Conservation (phyloP, 2,329 filamentous ascomycete genomes). For the Pseudogymnoascus sp. region DNA sequence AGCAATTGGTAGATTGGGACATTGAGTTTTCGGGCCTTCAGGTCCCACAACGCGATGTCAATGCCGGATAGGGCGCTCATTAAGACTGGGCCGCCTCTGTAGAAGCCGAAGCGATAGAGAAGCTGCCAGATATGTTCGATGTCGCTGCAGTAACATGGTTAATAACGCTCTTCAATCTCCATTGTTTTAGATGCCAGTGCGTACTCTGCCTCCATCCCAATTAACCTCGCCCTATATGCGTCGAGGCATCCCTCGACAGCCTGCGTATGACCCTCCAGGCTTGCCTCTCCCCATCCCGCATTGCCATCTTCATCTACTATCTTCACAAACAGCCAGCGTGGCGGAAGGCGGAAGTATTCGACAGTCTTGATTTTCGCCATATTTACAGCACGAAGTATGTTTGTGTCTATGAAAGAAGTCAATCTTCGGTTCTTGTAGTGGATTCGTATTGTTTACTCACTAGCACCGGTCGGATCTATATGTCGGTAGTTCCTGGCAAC, state of each 20-base stretch:
- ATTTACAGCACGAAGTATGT: constrained; percentile 3
- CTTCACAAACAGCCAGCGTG: constrained; percentile 73
- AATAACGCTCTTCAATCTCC: neutral
- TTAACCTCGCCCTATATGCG: constrained; percentile 54
- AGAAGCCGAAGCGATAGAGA: constrained; percentile 64
- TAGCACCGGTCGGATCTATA: neutral
- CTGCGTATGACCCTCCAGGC: constrained; percentile 65
- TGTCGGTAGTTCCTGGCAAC: neutral
- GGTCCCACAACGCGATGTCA: constrained; percentile 74
- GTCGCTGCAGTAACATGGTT: constrained; percentile 40
- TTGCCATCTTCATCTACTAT: constrained; percentile 59
- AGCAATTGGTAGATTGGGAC: constrained; percentile 68
- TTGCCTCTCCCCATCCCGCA: constrained; percentile 67
- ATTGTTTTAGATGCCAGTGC: constrained; percentile 15
- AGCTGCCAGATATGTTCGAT: constrained; percentile 78
- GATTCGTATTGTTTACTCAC: neutral
- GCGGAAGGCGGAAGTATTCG: constrained; percentile 68
- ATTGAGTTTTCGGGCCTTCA: constrained; percentile 57
- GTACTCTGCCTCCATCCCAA: constrained; percentile 64
- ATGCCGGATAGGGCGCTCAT: constrained; percentile 73
- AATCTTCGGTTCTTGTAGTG: neutral
- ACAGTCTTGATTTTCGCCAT: constrained; percentile 60
- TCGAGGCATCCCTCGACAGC: constrained; percentile 68
- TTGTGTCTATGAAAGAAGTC: neutral
- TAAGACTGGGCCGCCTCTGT: constrained; percentile 70